phyloP scores from a whole-genome alignment of 495 filamentous ascomycete species.

The Tuber aestivum region DNA sequence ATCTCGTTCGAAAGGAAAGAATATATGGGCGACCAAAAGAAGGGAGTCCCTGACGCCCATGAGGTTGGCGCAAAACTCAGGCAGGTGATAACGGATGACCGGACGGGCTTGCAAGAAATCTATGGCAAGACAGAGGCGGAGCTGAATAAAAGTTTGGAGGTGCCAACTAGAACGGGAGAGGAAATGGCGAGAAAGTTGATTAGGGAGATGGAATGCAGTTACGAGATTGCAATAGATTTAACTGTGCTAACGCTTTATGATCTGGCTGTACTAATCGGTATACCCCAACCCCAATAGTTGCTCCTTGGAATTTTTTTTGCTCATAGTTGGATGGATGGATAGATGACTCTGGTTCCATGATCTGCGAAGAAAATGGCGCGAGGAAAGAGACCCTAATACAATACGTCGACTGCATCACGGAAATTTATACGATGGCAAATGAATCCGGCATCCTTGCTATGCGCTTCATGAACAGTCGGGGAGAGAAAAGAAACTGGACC shows the following conservation, averaged over 20 bases:
- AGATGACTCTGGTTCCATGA: slow-evolving; percentile 67
- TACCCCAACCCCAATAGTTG: not conserved
- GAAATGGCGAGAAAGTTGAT: not conserved
- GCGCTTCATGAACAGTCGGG: slow-evolving; percentile 58
- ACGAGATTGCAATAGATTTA: slow-evolving; percentile 11
- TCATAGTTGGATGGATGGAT: not conserved
- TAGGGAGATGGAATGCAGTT: not conserved
- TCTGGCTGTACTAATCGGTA: slow-evolving; percentile 27
- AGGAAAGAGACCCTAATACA: slow-evolving; percentile 57
- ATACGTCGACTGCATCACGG: slow-evolving; percentile 56
- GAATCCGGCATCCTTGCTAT: slow-evolving; percentile 56
- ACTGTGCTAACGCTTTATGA: slow-evolving; percentile 27
- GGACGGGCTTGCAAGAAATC: not conserved
- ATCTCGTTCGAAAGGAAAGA: no score
- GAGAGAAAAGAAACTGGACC: slow-evolving; percentile 50
- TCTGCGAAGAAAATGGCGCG: slow-evolving; percentile 53
- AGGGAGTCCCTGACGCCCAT: not conserved
- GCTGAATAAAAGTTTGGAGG: not conserved
- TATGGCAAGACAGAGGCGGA: not conserved
- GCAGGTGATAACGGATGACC: not conserved
- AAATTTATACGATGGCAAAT: slow-evolving; percentile 60
- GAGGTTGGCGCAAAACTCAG: not conserved
- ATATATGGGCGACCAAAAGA: no score
- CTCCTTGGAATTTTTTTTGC: not conserved
- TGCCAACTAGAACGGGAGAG: not conserved